Evolutionary conservation across 306 rosid species (phyloP).

Genomic region (Rosa chinensis): DNA sequence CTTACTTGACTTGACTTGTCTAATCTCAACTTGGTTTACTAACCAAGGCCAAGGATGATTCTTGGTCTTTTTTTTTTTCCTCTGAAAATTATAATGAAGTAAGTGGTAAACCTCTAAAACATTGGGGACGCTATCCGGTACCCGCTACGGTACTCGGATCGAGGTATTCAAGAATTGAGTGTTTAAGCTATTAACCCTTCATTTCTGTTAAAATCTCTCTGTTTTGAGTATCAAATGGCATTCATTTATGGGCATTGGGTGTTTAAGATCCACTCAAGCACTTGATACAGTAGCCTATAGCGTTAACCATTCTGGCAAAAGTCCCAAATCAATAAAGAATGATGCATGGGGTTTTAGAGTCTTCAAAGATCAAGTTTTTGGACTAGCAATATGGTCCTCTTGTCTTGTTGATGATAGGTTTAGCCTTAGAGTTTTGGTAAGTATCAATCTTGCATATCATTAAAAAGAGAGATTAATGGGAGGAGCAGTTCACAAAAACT

Average conservation of each 20-base stretch:
- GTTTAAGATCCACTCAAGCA: too few relatives aligned
- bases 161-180: too few relatives aligned
- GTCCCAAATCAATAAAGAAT: background rate
- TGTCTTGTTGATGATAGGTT: too few relatives aligned
- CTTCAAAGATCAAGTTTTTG: background rate
- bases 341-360: background rate
- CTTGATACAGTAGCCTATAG: background rate
- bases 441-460: background rate
- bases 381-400: too few relatives aligned
- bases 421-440: too few relatives aligned
- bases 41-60: background rate
- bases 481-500: too few relatives aligned
- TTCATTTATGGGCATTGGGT: background rate
- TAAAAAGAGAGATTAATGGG: background rate
- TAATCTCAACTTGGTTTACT: background rate
- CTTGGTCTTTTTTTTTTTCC: background rate
- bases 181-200: too few relatives aligned
- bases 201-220: background rate
- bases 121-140: too few relatives aligned
- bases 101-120: too few relatives aligned
- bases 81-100: too few relatives aligned
- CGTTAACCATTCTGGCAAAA: background rate
- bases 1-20: background rate
- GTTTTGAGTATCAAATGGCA: background rate
- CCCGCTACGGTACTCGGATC: too few relatives aligned